Evolutionary conservation across 108 stramenopile genomes (phyloP).

Genomic region (Nitzschia sp.): DNA sequence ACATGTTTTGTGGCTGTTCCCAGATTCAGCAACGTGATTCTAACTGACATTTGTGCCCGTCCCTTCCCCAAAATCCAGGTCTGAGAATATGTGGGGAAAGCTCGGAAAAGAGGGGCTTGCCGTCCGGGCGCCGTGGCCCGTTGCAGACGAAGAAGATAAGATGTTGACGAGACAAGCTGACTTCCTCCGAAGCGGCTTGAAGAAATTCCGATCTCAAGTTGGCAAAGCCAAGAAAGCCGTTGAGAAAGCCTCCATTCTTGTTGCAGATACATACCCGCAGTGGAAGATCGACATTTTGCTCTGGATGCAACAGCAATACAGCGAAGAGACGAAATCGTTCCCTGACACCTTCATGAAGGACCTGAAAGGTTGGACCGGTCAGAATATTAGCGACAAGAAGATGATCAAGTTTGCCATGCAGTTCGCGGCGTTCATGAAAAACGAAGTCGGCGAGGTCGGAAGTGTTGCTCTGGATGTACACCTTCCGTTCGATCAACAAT

Average conservation of each 20-base stretch:
- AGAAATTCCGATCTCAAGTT: constrained; percentile 66
- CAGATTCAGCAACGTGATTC: background rate
- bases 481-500: constrained; percentile 85
- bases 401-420: constrained; percentile 91
- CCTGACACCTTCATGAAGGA: constrained; percentile 68
- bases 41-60: constrained; percentile 9
- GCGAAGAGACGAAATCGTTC: constrained; percentile 41
- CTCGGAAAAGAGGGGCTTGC: constrained; percentile 79
- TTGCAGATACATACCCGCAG: constrained; percentile 81
- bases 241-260: constrained; percentile 62
- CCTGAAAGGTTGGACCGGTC: constrained; percentile 69
- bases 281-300: constrained; percentile 85
- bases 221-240: constrained; percentile 87
- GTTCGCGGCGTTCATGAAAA: constrained; percentile 91
- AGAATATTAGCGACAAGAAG: constrained; percentile 86
- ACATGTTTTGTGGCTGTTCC: too few species aligned
- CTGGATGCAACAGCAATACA: constrained; percentile 81
- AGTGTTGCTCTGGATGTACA: constrained; percentile 78
- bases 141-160: constrained; percentile 77
- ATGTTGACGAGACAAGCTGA: constrained; percentile 80
- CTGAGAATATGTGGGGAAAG: constrained; percentile 77
- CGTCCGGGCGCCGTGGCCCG: constrained; percentile 89
- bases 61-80: constrained; percentile 33
- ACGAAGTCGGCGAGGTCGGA: constrained; percentile 87
- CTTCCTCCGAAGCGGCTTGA: constrained; percentile 77